Evolutionary conservation across 2,329 filamentous ascomycete genomes (phyloP), one percentile per base, ranked within the genome.

Genomic region (Cyclaneusma minus): DNA sequence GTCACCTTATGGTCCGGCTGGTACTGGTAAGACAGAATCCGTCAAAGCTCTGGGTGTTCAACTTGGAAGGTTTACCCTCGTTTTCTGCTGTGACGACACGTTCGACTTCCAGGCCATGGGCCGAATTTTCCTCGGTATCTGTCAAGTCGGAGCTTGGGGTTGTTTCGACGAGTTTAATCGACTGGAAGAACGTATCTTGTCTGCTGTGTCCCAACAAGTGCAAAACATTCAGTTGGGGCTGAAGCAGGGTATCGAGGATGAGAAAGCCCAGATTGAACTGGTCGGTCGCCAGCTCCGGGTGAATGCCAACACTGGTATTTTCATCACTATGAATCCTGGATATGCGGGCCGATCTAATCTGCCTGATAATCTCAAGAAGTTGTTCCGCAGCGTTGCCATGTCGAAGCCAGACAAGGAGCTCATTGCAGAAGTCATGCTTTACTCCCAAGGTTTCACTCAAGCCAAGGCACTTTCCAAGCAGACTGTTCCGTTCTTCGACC

Each of bases 21-120:
- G 89, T 60, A 99, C 89, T 22, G 89, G 89, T 50, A 99, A 99
- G 56, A 99, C 89, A 0, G 89, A 99, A 49, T 98, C 89, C 2
- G 89, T 99, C 50, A 99, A 99, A 55, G 89, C 89, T 12, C 67
- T 99, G 14, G 91, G 89, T 60, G 68, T 98, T 4, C 85, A 98
- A 50, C 73, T 99, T 29, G 91, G 89, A 48, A 76, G 91, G 33
- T 99, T 98, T 51, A 98, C 91, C 2, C 69, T 99, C 14, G 91
- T 99, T 15, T 98, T 99, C 60, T 98, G 91, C 52, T 99, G 89
- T 58, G 89, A 99, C 48, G 89, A 98, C 54, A 98, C 89, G 0
- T 99, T 99, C 44, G 89, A 99, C 52, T 98, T 95, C 63, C 89
- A 98, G 47, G 89, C 89, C 26, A 98, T 99, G 89, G 91, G 91